phyloP scores from a whole-genome alignment of 768 basidiomycete species.

The Hebeloma cylindrosporum region DNA sequence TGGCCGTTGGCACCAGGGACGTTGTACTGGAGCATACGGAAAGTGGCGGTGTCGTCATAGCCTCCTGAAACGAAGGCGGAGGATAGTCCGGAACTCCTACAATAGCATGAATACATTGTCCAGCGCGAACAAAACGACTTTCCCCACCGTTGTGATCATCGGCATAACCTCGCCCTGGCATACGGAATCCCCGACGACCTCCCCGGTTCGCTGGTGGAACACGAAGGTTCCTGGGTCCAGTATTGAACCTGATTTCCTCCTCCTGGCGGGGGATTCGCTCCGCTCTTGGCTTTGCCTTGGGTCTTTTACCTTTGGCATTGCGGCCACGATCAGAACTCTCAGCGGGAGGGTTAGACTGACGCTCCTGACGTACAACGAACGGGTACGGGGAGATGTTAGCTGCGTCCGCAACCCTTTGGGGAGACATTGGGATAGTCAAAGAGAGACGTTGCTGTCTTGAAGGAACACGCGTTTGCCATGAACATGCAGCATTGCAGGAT shows the following conservation, averaged over 20 bases:
- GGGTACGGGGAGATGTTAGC: conserved; percentile 57
- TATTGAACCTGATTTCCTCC: conserved; percentile 46
- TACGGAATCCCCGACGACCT: conserved; percentile 21
- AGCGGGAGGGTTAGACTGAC: conserved; percentile 18
- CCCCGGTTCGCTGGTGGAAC: conserved; percentile 24
- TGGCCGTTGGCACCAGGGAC: conserved; percentile 32
- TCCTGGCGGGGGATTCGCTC: conserved; percentile 46
- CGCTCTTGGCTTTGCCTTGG: conserved; percentile 29
- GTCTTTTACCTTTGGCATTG: conserved; percentile 45
- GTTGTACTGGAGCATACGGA: conserved; percentile 41
- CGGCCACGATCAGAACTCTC: conserved; percentile 52
- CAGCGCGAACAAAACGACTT: neutral
- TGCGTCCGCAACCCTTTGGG: conserved; percentile 48
- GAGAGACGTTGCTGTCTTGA: conserved; percentile 31
- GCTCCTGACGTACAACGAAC: conserved; percentile 47
- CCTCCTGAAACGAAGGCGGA: conserved; percentile 76
- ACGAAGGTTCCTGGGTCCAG: conserved; percentile 34
- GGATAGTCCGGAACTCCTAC: conserved; percentile 61
- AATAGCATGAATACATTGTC: conserved; percentile 7
- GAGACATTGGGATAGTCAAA: conserved; percentile 43
- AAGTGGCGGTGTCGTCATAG: conserved; percentile 47
- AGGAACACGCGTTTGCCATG: conserved; percentile 41
- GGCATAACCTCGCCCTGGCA: conserved; percentile 27
- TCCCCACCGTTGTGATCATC: conserved; percentile 27
- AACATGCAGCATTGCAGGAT: conserved; percentile 37